Evolutionary conservation across 495 filamentous ascomycete genomes (phyloP).

Genomic region (Bombardia bombarda): DNA sequence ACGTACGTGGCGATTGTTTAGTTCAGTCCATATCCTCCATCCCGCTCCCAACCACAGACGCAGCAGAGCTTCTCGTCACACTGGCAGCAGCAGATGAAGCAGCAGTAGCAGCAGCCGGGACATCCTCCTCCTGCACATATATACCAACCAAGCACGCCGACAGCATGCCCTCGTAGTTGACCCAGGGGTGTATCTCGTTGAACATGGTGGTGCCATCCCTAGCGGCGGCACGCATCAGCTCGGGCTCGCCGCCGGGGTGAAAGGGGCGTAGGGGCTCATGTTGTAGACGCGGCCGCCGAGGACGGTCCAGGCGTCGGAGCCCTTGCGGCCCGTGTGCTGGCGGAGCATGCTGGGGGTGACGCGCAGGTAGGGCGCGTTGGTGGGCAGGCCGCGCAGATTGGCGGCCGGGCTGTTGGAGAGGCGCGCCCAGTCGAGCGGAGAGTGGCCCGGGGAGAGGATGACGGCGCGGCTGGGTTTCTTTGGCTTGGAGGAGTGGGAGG

Average conservation of each 20-base stretch:
- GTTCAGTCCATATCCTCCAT: conserved; percentile 64
- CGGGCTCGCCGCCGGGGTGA: conserved; percentile 84
- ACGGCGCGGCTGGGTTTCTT: conserved; percentile 49
- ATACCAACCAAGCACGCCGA: conserved; percentile 79
- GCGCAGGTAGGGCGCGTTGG: conserved; percentile 36
- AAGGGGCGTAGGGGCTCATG: conserved; percentile 78
- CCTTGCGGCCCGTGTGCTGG: conserved; percentile 66
- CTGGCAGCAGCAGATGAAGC: too few relatives aligned
- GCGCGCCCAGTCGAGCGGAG: conserved; percentile 91
- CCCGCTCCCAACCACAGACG: too few relatives aligned
- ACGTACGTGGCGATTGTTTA: too few relatives aligned
- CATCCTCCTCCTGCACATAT: conserved; percentile 69
- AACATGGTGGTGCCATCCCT: conserved; percentile 74
- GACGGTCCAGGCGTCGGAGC: conserved; percentile 80
- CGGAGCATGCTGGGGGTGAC: conserved; percentile 76
- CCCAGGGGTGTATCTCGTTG: conserved; percentile 92
- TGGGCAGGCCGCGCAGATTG: conserved; percentile 54
- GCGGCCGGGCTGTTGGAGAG: conserved; percentile 55
- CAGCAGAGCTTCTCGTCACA: too few relatives aligned
- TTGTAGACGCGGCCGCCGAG: conserved; percentile 89
- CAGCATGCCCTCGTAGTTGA: conserved; percentile 94
- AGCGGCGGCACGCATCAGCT: conserved; percentile 75
- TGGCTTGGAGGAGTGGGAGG: conserved; percentile 37
- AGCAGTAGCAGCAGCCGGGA: conserved; percentile 20
- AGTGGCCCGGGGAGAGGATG: conserved; percentile 75